These are phyloP conservation scores for Taphrina deformans DNA, from an alignment of 1,139 yeast genomes.

Conservation along the genomic window DNA sequence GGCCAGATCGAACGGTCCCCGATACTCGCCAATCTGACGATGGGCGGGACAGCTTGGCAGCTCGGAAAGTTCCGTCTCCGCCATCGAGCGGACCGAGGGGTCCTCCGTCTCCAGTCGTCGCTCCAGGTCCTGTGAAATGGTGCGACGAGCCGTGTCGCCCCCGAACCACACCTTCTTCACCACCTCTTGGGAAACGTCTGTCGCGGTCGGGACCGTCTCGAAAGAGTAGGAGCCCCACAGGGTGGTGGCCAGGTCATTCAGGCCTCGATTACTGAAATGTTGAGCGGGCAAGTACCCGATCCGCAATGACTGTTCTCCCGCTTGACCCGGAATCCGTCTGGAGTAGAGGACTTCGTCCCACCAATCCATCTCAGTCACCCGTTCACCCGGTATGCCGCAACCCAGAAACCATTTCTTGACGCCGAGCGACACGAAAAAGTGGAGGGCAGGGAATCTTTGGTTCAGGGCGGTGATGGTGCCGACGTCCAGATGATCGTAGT, in stretches of 20 bases:
- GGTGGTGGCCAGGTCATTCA: conserved; percentile 73
- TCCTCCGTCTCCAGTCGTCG: conserved; percentile 12
- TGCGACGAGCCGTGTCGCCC: conserved; percentile 83
- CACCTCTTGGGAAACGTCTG: not conserved
- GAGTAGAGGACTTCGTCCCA: conserved; percentile 63
- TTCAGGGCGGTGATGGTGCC: conserved; percentile 30
- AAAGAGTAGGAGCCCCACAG: conserved; percentile 56
- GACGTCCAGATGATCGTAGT: conserved; percentile 44
- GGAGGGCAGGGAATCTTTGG: conserved; percentile 27
- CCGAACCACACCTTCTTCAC: conserved; percentile 36
- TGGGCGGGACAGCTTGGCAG: conserved; percentile 47
- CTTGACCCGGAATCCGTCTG: conserved; percentile 13
- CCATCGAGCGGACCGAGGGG: not conserved
- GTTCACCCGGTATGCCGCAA: conserved; percentile 54
- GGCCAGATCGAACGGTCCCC: conserved; percentile 62
- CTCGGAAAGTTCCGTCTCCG: conserved; percentile 12
- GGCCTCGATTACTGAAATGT: conserved; percentile 91
- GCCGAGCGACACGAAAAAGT: conserved; percentile 69
- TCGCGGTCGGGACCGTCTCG: not conserved
- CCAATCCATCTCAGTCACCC: conserved; percentile 76
- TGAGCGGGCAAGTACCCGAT: conserved; percentile 69
- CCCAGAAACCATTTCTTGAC: conserved; percentile 60
- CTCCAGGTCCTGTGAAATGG: conserved; percentile 51
- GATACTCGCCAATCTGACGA: conserved; percentile 59
- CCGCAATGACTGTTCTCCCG: conserved; percentile 6